Evolutionary conservation across 495 filamentous ascomycete species (phyloP).

Genomic region (Pyronema domesticum): DNA sequence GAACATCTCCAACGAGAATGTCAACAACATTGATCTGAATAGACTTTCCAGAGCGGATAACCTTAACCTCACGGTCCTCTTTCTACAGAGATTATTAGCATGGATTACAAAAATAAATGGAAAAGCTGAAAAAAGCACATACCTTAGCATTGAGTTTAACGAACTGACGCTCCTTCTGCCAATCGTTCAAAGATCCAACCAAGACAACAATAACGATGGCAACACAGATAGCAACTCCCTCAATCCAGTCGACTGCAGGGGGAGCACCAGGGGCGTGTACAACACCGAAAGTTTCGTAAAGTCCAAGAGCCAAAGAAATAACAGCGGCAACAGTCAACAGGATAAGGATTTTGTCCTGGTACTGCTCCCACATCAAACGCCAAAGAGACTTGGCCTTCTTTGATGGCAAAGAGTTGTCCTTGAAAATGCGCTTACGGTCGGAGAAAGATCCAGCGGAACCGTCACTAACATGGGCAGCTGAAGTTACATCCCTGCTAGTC

Average conservation of each 20-base stretch:
- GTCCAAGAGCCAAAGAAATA: slow-evolving; percentile 51
- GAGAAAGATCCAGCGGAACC: slow-evolving; percentile 28
- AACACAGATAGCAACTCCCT: slow-evolving; percentile 61
- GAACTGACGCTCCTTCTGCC: slow-evolving; percentile 66
- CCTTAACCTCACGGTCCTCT: slow-evolving; percentile 62
- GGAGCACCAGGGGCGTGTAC: slow-evolving; percentile 26
- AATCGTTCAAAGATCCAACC: slow-evolving; percentile 60
- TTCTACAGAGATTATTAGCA: slow-evolving; percentile 32
- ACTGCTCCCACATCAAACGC: slow-evolving; percentile 65
- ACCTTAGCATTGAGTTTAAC: slow-evolving; percentile 54
- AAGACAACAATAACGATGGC: slow-evolving; percentile 60
- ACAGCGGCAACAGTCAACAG: slow-evolving; percentile 55
- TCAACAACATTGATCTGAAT: slow-evolving; percentile 53
- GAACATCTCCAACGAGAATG: slow-evolving; percentile 52
- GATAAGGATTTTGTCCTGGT: slow-evolving; percentile 73
- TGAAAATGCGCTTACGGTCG: slow-evolving; percentile 53
- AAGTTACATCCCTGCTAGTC: slow-evolving; percentile 13
- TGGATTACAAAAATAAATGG: background rate
- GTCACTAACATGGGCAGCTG: background rate
- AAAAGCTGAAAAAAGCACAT: slow-evolving; percentile 8
- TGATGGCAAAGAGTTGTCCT: slow-evolving; percentile 53
- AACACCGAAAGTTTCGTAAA: slow-evolving; percentile 46
- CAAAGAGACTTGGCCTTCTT: slow-evolving; percentile 58
- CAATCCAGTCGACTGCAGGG: slow-evolving; percentile 52
- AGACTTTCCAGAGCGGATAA: slow-evolving; percentile 56